Conservation (phyloP, 345 rosid genomes). For the Eucalyptus sp. region DNA sequence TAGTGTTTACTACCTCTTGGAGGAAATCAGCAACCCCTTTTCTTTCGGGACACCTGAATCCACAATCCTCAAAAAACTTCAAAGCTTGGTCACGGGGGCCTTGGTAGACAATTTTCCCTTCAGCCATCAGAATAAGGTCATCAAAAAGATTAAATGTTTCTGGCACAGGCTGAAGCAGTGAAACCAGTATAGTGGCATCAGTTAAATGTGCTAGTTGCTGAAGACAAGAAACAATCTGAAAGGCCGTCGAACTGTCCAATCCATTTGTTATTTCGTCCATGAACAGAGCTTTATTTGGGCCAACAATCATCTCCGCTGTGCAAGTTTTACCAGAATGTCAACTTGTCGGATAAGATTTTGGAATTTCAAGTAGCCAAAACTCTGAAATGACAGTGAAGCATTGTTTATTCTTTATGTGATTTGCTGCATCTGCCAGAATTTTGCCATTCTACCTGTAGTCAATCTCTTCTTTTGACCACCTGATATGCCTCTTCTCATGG, state of each 20-base stretch:
- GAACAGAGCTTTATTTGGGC: constrained; percentile 49
- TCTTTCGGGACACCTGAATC: constrained; percentile 53
- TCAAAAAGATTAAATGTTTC: constrained; percentile 56
- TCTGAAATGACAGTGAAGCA: not conserved
- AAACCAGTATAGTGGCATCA: constrained; percentile 40
- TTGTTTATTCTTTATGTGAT: not conserved
- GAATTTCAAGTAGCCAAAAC: not conserved
- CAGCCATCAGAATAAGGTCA: constrained; percentile 48
- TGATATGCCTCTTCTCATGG: constrained; percentile 35
- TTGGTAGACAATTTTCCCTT: constrained; percentile 48
- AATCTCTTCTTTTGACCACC: constrained; percentile 44
- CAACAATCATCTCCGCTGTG: constrained; percentile 67
- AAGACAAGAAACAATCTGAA: constrained; percentile 45
- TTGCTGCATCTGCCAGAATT: not conserved
- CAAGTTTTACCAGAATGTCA: not conserved
- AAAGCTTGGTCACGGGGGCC: constrained; percentile 28
- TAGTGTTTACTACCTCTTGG: constrained; percentile 29
- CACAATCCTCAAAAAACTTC: constrained; percentile 43
- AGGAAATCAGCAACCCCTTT: constrained; percentile 59
- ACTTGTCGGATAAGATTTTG: not conserved
- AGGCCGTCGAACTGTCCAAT: constrained; percentile 59
- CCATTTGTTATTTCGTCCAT: constrained; percentile 80
- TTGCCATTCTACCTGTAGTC: constrained; percentile 21
- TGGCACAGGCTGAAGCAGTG: constrained; percentile 66
- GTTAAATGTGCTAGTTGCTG: constrained; percentile 50